Evolutionary conservation across 1,284 basidiomycete genomes (phyloP).

Genomic region (Sanghuangporus weigelae): DNA sequence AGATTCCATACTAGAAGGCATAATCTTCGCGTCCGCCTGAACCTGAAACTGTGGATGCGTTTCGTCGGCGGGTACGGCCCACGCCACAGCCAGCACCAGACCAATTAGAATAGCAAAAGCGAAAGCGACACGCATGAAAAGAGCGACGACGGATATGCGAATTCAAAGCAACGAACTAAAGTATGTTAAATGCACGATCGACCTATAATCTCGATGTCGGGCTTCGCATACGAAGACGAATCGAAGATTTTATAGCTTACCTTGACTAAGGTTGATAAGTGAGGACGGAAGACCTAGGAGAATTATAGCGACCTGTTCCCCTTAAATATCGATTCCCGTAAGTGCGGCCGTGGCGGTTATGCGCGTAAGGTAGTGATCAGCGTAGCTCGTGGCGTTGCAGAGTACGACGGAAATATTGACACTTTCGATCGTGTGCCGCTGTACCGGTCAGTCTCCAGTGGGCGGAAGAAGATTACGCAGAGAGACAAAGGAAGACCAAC

Average conservation of each 20-base stretch:
- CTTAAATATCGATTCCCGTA: neutral
- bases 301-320: neutral
- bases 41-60: neutral
- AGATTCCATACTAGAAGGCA: neutral
- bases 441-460: neutral
- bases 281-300: neutral
- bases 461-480: neutral
- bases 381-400: neutral
- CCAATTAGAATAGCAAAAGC: neutral
- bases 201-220: too few species aligned
- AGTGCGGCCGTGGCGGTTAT: neutral
- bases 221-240: too few species aligned
- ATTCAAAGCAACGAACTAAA: too few species aligned
- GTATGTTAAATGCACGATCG: too few species aligned
- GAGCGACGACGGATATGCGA: neutral
- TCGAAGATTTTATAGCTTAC: neutral
- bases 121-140: neutral
- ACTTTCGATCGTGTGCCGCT: neutral
- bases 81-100: neutral
- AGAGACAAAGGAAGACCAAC: too few species aligned
- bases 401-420: neutral
- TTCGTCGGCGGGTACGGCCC: neutral
- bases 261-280: neutral
- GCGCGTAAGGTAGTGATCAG: neutral
- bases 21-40: neutral